Conservation (phyloP, 768 basidiomycete species). For the Austroboletus eburneus region DNA sequence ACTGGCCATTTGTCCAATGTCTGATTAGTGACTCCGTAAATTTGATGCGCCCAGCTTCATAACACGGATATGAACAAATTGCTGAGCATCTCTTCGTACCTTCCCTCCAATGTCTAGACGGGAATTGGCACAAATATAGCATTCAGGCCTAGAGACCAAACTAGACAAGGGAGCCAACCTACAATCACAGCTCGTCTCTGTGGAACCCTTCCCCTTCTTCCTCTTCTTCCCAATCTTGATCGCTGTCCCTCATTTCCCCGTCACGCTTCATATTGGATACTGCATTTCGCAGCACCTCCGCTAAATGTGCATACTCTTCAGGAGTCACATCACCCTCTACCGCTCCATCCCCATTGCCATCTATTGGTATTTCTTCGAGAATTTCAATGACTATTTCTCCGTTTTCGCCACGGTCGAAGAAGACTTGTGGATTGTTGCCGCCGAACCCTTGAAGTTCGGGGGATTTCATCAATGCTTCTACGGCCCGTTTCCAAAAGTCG, state of each 20-base stretch:
- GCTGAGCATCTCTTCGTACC: constrained; percentile 2
- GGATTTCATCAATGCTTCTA: constrained; percentile 28
- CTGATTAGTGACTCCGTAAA: constrained; percentile 2
- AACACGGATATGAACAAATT: constrained; percentile 23
- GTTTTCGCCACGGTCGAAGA: constrained; percentile 40
- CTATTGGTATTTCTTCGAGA: constrained; percentile 41
- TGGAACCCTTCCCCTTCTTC: constrained; percentile 31
- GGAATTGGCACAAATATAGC: constrained; percentile 6
- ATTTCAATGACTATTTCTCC: constrained; percentile 43
- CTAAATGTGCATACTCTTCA: constrained; percentile 41
- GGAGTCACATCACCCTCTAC: constrained; percentile 30
- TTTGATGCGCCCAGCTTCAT: constrained; percentile 20
- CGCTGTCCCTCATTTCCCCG: constrained; percentile 18
- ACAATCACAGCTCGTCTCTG: constrained; percentile 33
- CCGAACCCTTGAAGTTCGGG: constrained; percentile 27
- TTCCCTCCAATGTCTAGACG: constrained; percentile 6
- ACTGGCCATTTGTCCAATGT: constrained; percentile 5
- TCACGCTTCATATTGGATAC: constrained; percentile 47
- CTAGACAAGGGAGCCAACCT: constrained; percentile 16
- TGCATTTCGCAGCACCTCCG: constrained; percentile 49
- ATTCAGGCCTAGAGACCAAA: constrained; percentile 15
- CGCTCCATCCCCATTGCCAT: constrained; percentile 22
- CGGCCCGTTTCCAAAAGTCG: constrained; percentile 26
- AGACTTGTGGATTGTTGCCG: constrained; percentile 33
- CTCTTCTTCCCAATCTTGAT: constrained; percentile 26